A percentile compares a stretch with the other conserved stretches of the same genome.
Conservation (phyloP, 495 filamentous ascomycete genomes). For the Echria macrotheca region DNA sequence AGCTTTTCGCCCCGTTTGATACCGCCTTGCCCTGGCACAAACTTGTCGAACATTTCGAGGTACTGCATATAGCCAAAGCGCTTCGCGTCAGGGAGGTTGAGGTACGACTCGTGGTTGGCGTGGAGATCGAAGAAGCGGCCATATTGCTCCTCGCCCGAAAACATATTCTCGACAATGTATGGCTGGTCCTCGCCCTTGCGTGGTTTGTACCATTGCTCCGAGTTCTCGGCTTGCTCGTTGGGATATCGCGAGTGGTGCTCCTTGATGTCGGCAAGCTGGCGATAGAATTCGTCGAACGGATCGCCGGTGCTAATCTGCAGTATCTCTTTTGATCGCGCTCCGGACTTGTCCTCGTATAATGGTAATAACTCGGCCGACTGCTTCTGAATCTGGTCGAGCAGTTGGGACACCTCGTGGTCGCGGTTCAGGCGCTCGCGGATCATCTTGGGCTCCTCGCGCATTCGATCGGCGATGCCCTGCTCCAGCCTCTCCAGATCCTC, state of each 20-base stretch:
- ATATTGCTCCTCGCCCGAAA: constrained; percentile 89
- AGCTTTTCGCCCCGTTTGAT: constrained; percentile 77
- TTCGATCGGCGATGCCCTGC: constrained; percentile 84
- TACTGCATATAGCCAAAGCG: constrained; percentile 86
- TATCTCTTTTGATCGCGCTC: constrained; percentile 67
- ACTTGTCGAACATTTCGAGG: constrained; percentile 80
- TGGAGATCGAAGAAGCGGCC: constrained; percentile 89
- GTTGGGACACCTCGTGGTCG: constrained; percentile 86
- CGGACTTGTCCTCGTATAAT: constrained; percentile 78
- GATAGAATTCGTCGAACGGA: constrained; percentile 88
- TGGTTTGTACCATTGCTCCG: constrained; percentile 85
- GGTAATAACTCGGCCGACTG: constrained; percentile 77
- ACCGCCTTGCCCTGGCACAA: constrained; percentile 62
- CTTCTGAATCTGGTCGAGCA: constrained; percentile 76
- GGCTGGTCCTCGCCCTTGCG: constrained; percentile 58
- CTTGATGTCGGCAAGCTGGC: constrained; percentile 72
- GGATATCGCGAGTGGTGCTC: constrained; percentile 87
- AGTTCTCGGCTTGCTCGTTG: constrained; percentile 90
- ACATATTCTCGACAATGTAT: constrained; percentile 79
- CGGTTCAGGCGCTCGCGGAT: constrained; percentile 78
- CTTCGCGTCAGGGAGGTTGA: constrained; percentile 82
- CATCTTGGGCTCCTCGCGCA: constrained; percentile 82
- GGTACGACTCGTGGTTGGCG: constrained; percentile 72
- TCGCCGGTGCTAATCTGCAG: constrained; percentile 82
- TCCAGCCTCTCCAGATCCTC: constrained; percentile 95